Percentiles rank a stretch among this genome's conserved stretches.
phyloP scores from a whole-genome alignment of 768 basidiomycete species.

The Rossbeevera mucosa region DNA sequence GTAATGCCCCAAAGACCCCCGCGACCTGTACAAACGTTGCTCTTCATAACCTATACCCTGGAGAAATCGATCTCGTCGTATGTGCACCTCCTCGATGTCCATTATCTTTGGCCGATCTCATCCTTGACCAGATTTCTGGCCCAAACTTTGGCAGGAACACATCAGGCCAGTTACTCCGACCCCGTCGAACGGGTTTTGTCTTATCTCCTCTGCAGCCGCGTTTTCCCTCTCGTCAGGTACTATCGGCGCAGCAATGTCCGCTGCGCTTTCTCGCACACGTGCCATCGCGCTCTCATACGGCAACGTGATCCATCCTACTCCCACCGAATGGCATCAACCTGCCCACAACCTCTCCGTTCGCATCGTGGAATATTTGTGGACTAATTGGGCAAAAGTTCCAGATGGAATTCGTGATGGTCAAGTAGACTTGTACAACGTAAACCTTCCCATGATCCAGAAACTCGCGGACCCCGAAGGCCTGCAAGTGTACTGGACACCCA shows the following conservation, averaged over 20 bases:
- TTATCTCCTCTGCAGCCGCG: constrained; percentile 48
- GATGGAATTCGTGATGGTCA: constrained; percentile 54
- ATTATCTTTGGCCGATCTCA: background rate
- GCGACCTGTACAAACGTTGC: constrained; percentile 91
- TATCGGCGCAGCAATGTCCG: constrained; percentile 84
- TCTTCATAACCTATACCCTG: constrained; percentile 82
- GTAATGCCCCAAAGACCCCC: constrained; percentile 55
- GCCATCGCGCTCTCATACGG: constrained; percentile 90
- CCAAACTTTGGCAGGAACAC: constrained; percentile 85
- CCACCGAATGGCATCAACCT: constrained; percentile 54
- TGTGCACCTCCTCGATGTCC: constrained; percentile 20
- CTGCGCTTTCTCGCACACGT: constrained; percentile 62
- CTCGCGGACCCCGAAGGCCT: constrained; percentile 58
- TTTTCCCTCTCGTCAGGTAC: constrained; percentile 91
- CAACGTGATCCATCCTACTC: constrained; percentile 66
- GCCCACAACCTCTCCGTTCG: constrained; percentile 64
- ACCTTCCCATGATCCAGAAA: constrained; percentile 75
- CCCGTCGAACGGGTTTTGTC: background rate
- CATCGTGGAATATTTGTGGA: constrained; percentile 73
- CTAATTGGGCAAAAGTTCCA: constrained; percentile 76
- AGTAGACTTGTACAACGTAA: constrained; percentile 82
- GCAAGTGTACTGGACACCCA: constrained; percentile 70
- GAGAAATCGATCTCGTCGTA: constrained; percentile 86
- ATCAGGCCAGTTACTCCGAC: constrained; percentile 47
- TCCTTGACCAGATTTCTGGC: constrained; percentile 60